Evolutionary conservation across 169 alveolate species (phyloP), one percentile per base, ranked within the genome.

Genomic region (Eimeria acervulina): DNA sequence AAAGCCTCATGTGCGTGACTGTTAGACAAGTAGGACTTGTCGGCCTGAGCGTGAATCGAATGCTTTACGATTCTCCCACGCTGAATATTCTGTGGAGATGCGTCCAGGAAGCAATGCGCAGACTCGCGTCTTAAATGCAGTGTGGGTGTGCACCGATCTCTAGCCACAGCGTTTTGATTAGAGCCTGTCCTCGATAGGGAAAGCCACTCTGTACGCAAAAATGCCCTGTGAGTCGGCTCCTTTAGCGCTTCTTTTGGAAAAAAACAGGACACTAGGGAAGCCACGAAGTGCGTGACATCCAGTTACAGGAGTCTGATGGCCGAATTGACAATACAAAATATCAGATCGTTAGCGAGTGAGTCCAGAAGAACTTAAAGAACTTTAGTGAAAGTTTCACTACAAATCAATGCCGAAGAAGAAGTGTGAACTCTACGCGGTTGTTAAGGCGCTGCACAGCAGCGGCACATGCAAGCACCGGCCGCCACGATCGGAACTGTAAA

Each of bases 391-490:
- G 44, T 28, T 40, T 87, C 83, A 63, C 51, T 63, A 38, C 47
- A n/a, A 87, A 87, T 87, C 6, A 87, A 47, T 59, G 74, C 26
- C 26, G 66, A 63, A 87, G 61, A 23, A 59, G 33, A 42, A 40
- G 52, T 59, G 94, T 87, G 66, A 59, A 59, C 47, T 87, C 26
- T 51, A 47, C 94, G 26, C 81, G 26, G 59, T 40, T 40, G 23
- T 36, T 38, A 38, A 87, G 80, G 83, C 83, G 81, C 94, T 38
- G 83, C 59, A 63, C 83, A 59, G 83, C 94, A 63, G 81, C 59
- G n/a, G 76, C 81, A 87, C 94, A 87, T 87, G 94, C 94, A 87
- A 61, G 83, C 83, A 33, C 59, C 83, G 70, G 94, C 78, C 44
- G 94, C 94, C 94, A 87, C 38, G 44, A 72, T 36, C 51, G 83